Evolutionary conservation across 2,329 filamentous ascomycete species (phyloP).

Genomic region (Colletotrichum sp.): DNA sequence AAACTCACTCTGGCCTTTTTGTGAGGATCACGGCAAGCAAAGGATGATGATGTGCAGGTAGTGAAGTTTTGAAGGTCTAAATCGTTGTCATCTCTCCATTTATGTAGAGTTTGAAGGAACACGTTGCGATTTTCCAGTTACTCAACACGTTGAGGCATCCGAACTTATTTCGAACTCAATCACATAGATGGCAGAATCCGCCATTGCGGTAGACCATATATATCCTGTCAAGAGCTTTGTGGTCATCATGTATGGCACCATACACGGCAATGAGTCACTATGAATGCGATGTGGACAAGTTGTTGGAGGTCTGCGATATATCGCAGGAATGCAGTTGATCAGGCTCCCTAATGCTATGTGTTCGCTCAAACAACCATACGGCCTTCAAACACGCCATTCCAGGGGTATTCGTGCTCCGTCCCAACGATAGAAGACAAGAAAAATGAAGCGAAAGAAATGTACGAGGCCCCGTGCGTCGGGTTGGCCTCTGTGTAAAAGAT

Average conservation of each 20-base stretch:
- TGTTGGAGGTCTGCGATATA: constrained; percentile 20
- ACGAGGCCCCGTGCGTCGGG: constrained; percentile 2
- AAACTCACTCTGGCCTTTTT: background rate
- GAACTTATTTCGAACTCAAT: background rate
- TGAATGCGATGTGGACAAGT: background rate
- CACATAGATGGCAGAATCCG: background rate
- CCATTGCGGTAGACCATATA: background rate
- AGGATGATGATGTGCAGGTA: background rate
- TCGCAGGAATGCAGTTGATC: constrained; percentile 23
- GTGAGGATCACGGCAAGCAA: background rate
- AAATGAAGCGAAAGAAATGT: constrained; percentile 18
- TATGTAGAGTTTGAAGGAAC: background rate
- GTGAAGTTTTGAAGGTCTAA: background rate
- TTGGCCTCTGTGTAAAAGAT: constrained; percentile 6
- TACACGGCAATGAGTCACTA: background rate
- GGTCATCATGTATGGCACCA: background rate
- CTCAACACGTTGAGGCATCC: background rate
- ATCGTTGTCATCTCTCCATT: background rate
- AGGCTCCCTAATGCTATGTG: constrained; percentile 23
- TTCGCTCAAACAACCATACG: constrained; percentile 19
- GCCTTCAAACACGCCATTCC: constrained; percentile 22
- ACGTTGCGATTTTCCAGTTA: background rate
- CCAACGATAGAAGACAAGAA: background rate
- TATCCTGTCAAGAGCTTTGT: background rate
- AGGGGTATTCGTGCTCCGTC: constrained; percentile 22